Conservation (phyloP, 148 eudicot species). For the Hydrangea macrophylla region DNA sequence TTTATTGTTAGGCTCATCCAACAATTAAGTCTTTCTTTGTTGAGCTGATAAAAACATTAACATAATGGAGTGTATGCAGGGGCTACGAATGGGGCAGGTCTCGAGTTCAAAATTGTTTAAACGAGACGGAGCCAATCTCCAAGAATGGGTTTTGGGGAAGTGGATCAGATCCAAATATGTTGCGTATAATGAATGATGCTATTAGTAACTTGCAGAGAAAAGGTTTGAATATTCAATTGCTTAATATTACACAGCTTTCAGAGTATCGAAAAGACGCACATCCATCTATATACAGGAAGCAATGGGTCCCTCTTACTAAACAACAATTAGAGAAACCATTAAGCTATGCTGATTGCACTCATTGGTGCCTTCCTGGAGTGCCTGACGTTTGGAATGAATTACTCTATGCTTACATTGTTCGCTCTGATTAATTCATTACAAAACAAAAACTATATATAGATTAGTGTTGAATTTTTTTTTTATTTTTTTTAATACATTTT, state of each 20-base stretch:
- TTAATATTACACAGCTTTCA: slow-evolving; percentile 82
- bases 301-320: slow-evolving; percentile 42
- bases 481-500: too few species aligned
- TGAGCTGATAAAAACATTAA: too few species aligned
- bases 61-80: too few species aligned
- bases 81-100: slow-evolving; percentile 77
- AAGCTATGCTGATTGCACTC: slow-evolving; percentile 55
- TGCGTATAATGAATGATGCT: slow-evolving; percentile 41
- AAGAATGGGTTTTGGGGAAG: slow-evolving; percentile 53
- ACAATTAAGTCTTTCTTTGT: too few species aligned
- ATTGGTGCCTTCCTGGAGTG: slow-evolving; percentile 64
- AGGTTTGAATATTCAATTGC: slow-evolving; percentile 53
- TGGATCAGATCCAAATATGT: slow-evolving; percentile 62
- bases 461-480: too few species aligned
- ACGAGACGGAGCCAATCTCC: slow-evolving; percentile 56
- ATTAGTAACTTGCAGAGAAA: slow-evolving; percentile 35
- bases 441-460: too few species aligned
- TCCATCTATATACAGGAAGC: slow-evolving; percentile 50
- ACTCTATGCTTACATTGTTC: slow-evolving; percentile 37
- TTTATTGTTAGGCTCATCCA: too few species aligned
- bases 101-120: slow-evolving; percentile 53
- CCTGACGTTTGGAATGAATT: slow-evolving; percentile 54
- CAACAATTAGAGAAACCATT: slow-evolving; percentile 39
- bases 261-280: slow-evolving; percentile 80
- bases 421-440: slow-evolving; percentile 3